Percentiles rank a stretch among this genome's conserved stretches.
Evolutionary conservation across 306 rosid genomes (phyloP).

Genomic region (Dryas octopetala): DNA sequence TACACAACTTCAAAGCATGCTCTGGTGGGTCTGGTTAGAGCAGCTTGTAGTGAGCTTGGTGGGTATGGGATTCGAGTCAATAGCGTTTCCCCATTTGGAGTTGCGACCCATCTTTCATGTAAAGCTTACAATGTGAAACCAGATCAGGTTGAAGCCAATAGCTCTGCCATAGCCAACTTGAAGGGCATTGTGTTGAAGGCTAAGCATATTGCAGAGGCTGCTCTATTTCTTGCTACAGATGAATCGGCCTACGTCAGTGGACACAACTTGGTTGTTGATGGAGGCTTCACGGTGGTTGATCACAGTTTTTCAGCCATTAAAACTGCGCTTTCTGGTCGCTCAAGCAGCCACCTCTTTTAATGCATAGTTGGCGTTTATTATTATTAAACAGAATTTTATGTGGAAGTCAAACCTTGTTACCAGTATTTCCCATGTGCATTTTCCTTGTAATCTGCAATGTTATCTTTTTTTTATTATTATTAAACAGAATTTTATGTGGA

Average conservation of each 20-base stretch:
- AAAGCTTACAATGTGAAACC: constrained; percentile 43
- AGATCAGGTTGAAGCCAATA: constrained; percentile 45
- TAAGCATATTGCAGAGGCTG: constrained; percentile 75
- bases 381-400: background rate
- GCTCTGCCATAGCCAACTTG: constrained; percentile 46
- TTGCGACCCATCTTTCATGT: constrained; percentile 79
- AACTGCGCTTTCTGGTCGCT: background rate
- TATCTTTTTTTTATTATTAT: background rate
- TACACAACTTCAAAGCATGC: constrained; percentile 75
- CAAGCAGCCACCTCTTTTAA: background rate
- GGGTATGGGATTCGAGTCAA: constrained; percentile 79
- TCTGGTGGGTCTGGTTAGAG: constrained; percentile 58
- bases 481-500: background rate
- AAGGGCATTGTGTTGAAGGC: constrained; percentile 77
- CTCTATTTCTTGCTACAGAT: constrained; percentile 77
- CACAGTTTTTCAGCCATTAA: constrained; percentile 15
- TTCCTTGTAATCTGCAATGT: constrained; percentile 32
- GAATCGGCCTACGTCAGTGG: constrained; percentile 74
- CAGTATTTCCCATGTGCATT: constrained; percentile 33
- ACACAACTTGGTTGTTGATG: constrained; percentile 77
- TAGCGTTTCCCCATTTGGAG: constrained; percentile 75
- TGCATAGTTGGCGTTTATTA: constrained; percentile 3
- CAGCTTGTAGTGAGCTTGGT: constrained; percentile 80
- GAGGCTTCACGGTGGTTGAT: constrained; percentile 71
- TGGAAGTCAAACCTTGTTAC: constrained; percentile 28